Evolutionary conservation across 1,284 basidiomycete species (phyloP).

Genomic region (Melampsora abietis-canadensis): DNA sequence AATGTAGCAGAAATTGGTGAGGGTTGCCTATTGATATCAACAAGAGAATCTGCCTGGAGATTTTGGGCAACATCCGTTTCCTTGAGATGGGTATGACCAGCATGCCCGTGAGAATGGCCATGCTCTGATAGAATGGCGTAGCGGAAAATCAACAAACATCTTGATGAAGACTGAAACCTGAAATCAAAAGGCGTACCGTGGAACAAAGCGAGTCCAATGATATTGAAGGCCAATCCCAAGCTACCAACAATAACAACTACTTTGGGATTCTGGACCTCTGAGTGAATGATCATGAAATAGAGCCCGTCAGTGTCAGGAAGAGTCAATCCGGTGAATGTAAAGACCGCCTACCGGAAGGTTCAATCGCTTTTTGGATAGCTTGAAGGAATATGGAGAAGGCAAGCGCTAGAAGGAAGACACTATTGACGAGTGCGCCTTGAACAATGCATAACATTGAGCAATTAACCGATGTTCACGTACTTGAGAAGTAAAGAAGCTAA

Average conservation of each 20-base stretch:
- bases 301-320: constrained; percentile 7
- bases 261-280: constrained; percentile 82
- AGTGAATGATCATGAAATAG: constrained; percentile 23
- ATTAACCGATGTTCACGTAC: not conserved
- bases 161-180: constrained; percentile 44
- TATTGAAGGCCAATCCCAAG: constrained; percentile 82
- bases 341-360: constrained; percentile 11
- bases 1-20: not conserved
- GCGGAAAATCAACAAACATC: not conserved
- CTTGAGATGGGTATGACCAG: not conserved
- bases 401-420: constrained; percentile 89
- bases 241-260: constrained; percentile 87
- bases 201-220: constrained; percentile 90
- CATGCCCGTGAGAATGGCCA: not conserved
- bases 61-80: no score
- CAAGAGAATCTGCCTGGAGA: not conserved
- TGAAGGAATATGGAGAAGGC: constrained; percentile 95
- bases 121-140: not conserved
- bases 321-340: constrained; percentile 4
- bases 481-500: constrained; percentile 51
- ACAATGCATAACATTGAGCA: not conserved
- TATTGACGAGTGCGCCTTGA: constrained; percentile 69
- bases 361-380: constrained; percentile 68
- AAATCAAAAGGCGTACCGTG: constrained; percentile 68
- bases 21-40: constrained; percentile 4